Conservation (phyloP, 2,329 filamentous ascomycete genomes). For the Purpureocillium lavendulum region DNA sequence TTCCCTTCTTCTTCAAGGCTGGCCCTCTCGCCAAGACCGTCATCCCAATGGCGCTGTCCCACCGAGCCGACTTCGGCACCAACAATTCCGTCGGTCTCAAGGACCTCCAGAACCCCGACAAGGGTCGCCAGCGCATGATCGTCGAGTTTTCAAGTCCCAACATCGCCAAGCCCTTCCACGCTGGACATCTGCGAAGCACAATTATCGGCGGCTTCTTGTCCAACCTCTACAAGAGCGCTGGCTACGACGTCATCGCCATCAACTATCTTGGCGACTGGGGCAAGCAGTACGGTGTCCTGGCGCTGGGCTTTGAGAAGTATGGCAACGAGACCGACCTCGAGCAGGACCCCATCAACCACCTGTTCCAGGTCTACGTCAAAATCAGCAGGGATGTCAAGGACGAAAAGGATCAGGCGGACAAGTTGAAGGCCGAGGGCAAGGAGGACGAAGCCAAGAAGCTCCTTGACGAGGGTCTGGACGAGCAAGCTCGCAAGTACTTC, state of each 20-base stretch:
- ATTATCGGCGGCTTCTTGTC: conserved; percentile 62
- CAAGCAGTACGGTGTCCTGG: conserved; percentile 57
- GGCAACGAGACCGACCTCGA: conserved; percentile 55
- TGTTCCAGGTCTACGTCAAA: conserved; percentile 61
- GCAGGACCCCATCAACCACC: conserved; percentile 58
- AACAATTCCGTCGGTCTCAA: conserved; percentile 5
- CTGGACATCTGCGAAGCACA: conserved; percentile 60
- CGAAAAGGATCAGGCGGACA: conserved; percentile 50
- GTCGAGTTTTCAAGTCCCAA: conserved; percentile 71
- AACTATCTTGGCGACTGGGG: conserved; percentile 73
- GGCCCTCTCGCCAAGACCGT: conserved; percentile 4
- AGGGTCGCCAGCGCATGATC: conserved; percentile 28
- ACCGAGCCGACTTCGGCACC: conserved; percentile 3
- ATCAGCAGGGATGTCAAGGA: conserved; percentile 54
- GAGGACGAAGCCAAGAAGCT: conserved; percentile 27
- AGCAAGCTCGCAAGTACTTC: conserved; percentile 46
- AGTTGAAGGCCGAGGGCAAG: conserved; percentile 30
- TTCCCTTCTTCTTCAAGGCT: conserved; percentile 7
- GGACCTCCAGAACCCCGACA: conserved; percentile 4
- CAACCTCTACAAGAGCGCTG: conserved; percentile 56
- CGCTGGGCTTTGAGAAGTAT: conserved; percentile 57
- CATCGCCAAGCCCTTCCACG: conserved; percentile 65
- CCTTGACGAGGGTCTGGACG: conserved; percentile 28
- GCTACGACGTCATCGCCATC: conserved; percentile 60
- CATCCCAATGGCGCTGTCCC: conserved; percentile 7